Conservation (phyloP, 2,329 filamentous ascomycete genomes). For the Lasiodiplodia gonubiensis region DNA sequence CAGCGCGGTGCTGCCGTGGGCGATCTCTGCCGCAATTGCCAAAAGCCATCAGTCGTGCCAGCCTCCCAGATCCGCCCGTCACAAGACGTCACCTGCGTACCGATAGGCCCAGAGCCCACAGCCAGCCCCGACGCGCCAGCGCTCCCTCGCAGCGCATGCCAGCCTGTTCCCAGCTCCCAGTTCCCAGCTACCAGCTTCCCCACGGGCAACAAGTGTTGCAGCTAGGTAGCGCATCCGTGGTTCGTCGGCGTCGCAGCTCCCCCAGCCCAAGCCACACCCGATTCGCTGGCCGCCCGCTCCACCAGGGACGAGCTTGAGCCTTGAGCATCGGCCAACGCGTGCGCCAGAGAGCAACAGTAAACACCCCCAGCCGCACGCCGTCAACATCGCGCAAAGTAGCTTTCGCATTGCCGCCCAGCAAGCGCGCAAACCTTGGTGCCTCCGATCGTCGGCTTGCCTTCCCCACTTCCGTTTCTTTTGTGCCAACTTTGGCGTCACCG, state of each 20-base stretch:
- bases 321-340: constrained; percentile 24
- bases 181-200: constrained; percentile 6
- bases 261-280: constrained; percentile 23
- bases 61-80: constrained; percentile 14
- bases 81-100: constrained; percentile 2
- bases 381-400: background rate
- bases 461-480: constrained; percentile 28
- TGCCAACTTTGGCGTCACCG: constrained; percentile 28
- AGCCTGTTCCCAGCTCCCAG: constrained; percentile 6
- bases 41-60: background rate
- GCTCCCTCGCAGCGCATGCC: background rate
- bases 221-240: constrained; percentile 37
- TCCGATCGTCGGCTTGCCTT: constrained; percentile 26
- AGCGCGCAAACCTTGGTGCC: constrained; percentile 5
- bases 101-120: background rate
- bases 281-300: constrained; percentile 25
- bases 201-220: constrained; percentile 34
- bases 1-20: constrained; percentile 13
- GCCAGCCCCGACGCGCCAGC: constrained; percentile 5
- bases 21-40: constrained; percentile 21
- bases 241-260: constrained; percentile 32
- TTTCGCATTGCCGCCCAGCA: background rate
- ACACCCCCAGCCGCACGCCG: constrained; percentile 7
- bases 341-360: constrained; percentile 22
- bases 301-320: constrained; percentile 27